Conservation (phyloP, 208 protist species). For the Wallacemonas collosoma region DNA sequence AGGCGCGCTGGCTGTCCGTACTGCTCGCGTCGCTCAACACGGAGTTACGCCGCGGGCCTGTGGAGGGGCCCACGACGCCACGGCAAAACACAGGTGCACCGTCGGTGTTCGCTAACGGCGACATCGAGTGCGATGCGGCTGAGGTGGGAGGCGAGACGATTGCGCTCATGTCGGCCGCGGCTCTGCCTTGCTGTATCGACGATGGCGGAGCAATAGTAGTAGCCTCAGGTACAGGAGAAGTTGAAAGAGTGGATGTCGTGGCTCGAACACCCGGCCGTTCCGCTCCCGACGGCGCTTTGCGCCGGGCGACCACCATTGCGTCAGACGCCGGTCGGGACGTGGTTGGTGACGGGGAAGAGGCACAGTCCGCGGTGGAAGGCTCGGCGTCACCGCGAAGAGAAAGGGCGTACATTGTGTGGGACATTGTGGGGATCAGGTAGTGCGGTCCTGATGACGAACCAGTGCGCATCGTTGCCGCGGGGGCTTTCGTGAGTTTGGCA, state of each 20-base stretch:
- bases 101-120: background rate
- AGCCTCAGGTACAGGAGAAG: no score
- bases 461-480: background rate
- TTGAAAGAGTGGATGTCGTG: no score
- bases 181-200: background rate
- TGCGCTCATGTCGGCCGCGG: background rate
- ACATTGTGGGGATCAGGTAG: background rate
- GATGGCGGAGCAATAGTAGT: no score
- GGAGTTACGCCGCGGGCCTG: background rate
- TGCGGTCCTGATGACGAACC: background rate
- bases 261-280: no score
- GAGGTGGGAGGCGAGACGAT: background rate
- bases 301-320: no score
- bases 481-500: background rate
- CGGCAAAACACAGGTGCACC: background rate
- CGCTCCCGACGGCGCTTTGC: no score
- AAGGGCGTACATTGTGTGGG: background rate
- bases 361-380: no score
- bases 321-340: no score
- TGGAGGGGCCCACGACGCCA: conserved; percentile 5
- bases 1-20: background rate
- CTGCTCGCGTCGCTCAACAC: background rate
- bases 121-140: background rate
- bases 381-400: background rate
- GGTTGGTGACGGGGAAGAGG: no score